Base-by-base conservation (phyloP, 257 asterid genomes). In the Solanum medicagineum region DNA sequence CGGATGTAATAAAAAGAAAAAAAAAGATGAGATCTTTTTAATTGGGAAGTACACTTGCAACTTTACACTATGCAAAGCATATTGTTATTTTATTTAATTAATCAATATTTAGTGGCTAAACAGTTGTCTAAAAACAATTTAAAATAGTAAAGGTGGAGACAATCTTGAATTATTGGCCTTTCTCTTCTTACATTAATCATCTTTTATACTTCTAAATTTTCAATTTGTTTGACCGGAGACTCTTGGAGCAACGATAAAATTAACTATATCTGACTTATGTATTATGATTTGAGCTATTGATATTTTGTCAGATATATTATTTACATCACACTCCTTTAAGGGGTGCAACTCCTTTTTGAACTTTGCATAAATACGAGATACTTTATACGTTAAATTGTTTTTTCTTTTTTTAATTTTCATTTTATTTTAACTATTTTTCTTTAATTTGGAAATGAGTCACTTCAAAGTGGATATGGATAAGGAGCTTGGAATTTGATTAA, bases 381-480 rank as follows among this genome's bases (percentile, higher is more conserved):
- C 2, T 62, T 62, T 22, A 9, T 62, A 16, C 3, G 5, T 6
- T 3, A 9, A 16, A 22, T 7, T 22, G 0, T 13, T 62, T 24
- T 24, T 49, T 4, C 0, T 49, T 10, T 49, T 57, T 59, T 59
- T 3, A 65, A 19, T 82, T 55, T 54, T 56, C 55, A 14, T 49
- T 36, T 57, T 20, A 47, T 36, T 36, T 9, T 42, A 8, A 2
- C 15, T 1, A 12, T 74, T 12, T 4, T 7, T 45, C 1, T n/a
- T 74, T 36, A 36, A 36, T 36, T 74, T 14, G 45, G 1, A 26
- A 51, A 13, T 24, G 26, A 26, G 83, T 51, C 82, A 77, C 47
- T 77, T 77, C 65, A 77, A 59, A 26, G 87, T 12, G 85, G 92
- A 88, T 91, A 89, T 79, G 91, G 93, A 93, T 91, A 87, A 92